phyloP scores from a whole-genome alignment of 2,329 filamentous ascomycete species.

The Claviceps sp. region DNA sequence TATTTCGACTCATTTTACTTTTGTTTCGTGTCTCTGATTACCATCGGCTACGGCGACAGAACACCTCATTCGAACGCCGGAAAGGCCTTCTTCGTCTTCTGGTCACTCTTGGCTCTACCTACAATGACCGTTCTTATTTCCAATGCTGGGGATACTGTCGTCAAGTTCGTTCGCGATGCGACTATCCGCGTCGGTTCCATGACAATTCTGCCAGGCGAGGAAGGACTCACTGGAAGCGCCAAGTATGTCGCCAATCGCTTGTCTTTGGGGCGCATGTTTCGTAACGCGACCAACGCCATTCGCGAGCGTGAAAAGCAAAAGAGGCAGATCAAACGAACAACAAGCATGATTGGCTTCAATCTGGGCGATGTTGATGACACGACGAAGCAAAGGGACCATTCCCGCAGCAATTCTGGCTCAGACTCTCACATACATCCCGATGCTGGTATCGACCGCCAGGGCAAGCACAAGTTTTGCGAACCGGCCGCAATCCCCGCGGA shows the following conservation, averaged over 20 bases:
- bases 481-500: conserved; percentile 2
- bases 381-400: background rate
- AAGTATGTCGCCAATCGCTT: conserved; percentile 29
- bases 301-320: conserved; percentile 3
- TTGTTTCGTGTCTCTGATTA: conserved; percentile 68
- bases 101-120: conserved; percentile 74
- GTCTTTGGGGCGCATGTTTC: conserved; percentile 30
- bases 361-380: conserved; percentile 2
- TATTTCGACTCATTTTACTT: conserved; percentile 83
- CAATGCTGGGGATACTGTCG: conserved; percentile 72
- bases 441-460: conserved; percentile 1
- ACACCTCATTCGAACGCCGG: conserved; percentile 66
- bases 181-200: conserved; percentile 44
- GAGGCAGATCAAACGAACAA: background rate
- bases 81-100: conserved; percentile 83
- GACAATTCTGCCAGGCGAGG: conserved; percentile 47
- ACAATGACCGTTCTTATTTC: conserved; percentile 80
- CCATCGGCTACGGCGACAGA: conserved; percentile 76
- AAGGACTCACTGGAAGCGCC: conserved; percentile 30
- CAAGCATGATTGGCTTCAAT: conserved; percentile 2
- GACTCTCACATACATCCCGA: background rate
- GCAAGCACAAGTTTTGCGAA: conserved; percentile 5
- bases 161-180: conserved; percentile 43
- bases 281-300: conserved; percentile 2
- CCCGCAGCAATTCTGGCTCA: background rate